Base-by-base conservation (phyloP, 805 yeast species). In the Saturnispora bothae region DNA sequence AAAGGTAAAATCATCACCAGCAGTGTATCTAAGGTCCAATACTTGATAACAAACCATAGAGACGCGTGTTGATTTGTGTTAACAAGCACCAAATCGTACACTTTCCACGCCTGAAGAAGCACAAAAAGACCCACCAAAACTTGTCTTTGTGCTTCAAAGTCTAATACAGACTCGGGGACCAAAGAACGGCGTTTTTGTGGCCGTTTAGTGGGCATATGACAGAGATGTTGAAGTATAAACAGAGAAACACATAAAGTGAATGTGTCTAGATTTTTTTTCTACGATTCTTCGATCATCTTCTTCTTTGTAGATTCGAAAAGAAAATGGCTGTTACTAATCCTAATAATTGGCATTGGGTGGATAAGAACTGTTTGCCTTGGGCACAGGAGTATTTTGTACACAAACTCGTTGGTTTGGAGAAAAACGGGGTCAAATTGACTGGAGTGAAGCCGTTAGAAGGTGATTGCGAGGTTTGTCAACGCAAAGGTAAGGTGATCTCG, bases 281-380 rank as follows among this genome's bases (percentile, higher is more conserved):
- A 7, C 20, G 12, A 13, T 17, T 21, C n/a, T 17, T 16, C 14
- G 16, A 7, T 12, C n/a, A 25, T 28, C 16, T 21, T 27, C n/a
- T 15, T 27, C 28, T 17, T 16, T 19, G 5, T 26, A n/a, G n/a
- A n/a, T n/a, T n/a, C n/a, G n/a, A n/a, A n/a, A 18, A 28, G 16
- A 46, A 38, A 28, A 89, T 89, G 96, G 96, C 83, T 29, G 88
- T 92, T 23, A 81, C 85, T 63, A 92, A 89, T 69, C 97, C 97
- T 28, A 92, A 92, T 61, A 89, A 89, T 65, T 89, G 98, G 98
- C 98, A 92, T 69, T 92, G 97, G 97, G 96, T 88, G 45, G 96
- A 89, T 63, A 89, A 89, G 61, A 92, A 92, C 67, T 92, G 98
- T 64, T 71, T 89, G 41, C 78, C 74, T 40, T 92, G 98, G 98